A percentile compares a stretch with the other conserved stretches of the same genome.
phyloP scores from a whole-genome alignment of 73 alveolate species.

The Paramecium tetraurelia region DNA sequence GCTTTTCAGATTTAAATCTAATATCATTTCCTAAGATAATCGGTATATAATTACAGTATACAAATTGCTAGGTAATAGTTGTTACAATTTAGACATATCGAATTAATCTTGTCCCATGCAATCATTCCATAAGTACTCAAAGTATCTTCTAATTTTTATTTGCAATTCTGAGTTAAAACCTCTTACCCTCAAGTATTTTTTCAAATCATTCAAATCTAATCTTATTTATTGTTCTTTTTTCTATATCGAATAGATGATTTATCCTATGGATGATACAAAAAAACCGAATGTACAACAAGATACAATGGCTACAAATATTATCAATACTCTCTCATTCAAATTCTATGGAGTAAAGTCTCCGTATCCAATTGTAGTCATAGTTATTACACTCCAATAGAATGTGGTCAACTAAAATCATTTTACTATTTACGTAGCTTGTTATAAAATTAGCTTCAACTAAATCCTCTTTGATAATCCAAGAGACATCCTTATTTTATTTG shows the following conservation, averaged over 20 bases:
- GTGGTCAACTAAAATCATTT: background rate
- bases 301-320: slow-evolving; percentile 45
- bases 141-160: slow-evolving; percentile 13
- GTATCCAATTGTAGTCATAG: slow-evolving; percentile 62
- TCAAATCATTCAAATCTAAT: slow-evolving; percentile 4
- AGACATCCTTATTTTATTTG: background rate
- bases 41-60: background rate
- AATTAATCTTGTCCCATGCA: background rate
- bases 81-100: background rate
- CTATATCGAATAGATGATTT: background rate
- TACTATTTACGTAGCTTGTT: background rate
- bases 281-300: slow-evolving; percentile 56
- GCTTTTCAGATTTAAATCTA: slow-evolving; percentile 38
- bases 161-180: slow-evolving; percentile 2
- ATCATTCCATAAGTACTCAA: slow-evolving; percentile 24
- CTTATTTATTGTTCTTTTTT: background rate
- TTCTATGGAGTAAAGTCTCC: slow-evolving; percentile 58
- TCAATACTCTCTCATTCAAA: background rate
- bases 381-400: slow-evolving; percentile 49
- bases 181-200: background rate
- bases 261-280: slow-evolving; percentile 31
- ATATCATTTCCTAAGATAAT: background rate
- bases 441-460: background rate
- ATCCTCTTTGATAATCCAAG: background rate
- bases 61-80: background rate